Percentiles rank a stretch among this genome's conserved stretches.
phyloP scores from a whole-genome alignment of 768 basidiomycete genomes.

The Suillus subalutaceus region DNA sequence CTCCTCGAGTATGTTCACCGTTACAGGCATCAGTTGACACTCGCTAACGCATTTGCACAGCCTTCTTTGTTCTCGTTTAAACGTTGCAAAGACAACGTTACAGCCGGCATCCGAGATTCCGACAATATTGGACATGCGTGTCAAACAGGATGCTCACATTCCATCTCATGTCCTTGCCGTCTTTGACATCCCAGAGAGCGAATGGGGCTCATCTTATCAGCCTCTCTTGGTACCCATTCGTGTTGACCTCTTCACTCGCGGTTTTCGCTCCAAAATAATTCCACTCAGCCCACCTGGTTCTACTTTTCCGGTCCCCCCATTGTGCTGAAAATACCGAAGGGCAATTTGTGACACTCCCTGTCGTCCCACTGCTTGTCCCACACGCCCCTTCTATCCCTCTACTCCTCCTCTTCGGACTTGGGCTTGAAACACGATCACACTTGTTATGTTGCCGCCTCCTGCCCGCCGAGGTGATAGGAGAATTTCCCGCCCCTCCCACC shows the following conservation, averaged over 20 bases:
- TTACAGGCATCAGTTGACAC: neutral
- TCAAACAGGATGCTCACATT: constrained; percentile 45
- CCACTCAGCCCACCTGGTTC: constrained; percentile 37
- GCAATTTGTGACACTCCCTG: constrained; percentile 51
- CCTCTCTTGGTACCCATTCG: constrained; percentile 58
- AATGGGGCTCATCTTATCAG: constrained; percentile 32
- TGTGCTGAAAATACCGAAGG: constrained; percentile 19
- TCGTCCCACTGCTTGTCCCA: constrained; percentile 50
- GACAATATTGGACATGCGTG: constrained; percentile 49
- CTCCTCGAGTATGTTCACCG: constrained; percentile 30
- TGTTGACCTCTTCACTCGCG: constrained; percentile 45
- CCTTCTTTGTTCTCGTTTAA: constrained; percentile 35
- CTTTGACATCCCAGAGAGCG: constrained; percentile 33
- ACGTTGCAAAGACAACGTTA: constrained; percentile 32
- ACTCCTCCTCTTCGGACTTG: constrained; percentile 59
- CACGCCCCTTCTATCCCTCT: constrained; percentile 58
- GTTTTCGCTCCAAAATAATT: constrained; percentile 40
- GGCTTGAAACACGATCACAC: constrained; percentile 51
- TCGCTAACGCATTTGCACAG: constrained; percentile 23
- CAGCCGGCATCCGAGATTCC: constrained; percentile 37
- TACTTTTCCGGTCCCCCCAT: constrained; percentile 37
- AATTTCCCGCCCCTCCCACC: constrained; percentile 62
- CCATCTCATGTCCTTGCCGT: constrained; percentile 64
- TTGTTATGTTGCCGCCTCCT: constrained; percentile 54
- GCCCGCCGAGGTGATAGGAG: constrained; percentile 50